Evolutionary conservation across 768 basidiomycete species (phyloP), one percentile per base, ranked within the genome.

Genomic region (Kwoniella sp.): DNA sequence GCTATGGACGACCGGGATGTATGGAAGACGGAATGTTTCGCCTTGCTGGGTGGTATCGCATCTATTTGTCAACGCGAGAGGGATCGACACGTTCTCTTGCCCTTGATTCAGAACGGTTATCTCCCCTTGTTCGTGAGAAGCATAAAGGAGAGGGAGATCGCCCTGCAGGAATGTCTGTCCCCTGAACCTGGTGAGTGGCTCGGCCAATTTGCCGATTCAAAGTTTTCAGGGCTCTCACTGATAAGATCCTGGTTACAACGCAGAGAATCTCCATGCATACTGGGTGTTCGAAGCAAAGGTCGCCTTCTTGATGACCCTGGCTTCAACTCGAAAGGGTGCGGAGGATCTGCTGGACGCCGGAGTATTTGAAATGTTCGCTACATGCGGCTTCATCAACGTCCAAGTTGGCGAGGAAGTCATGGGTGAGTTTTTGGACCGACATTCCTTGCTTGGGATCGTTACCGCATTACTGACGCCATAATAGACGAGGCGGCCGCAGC

Each of bases 251-350:
- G 40, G 17, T 44, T 44, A 9, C 17, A 10, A 49, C 48, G 0
- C 68, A 95, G 95, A 91, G 68, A 90, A 93, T 63, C 81, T 98
- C 29, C 94, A 95, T 72, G 84, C 91, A 0, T 83, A 94, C 44
- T 98, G 96, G 80, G 90, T 97, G 15, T 97, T 92, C 71, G 95
- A 97, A 76, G 86, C 93, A 15, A 95, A 95, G 80, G 88, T 95
- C 86, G 90, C 93, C 2, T 82, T 96, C 66, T 86, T 97, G 63
- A 85, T 89, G 26, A 86, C 91, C 29, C 86, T 96, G 81, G 86
- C 91, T 0, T 89, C 93, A 76, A 90, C 88, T 2, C 84, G 89
- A 49, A 82, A 84, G 62, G 95, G 94, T 1, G 92, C 92, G 1
- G 93, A 96, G 73, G 85, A 88, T 48, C 80, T 97, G 24, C 78